These are phyloP conservation scores for Xylaria telfairii DNA, from an alignment of 495 filamentous ascomycete species.

Conservation along the genomic window DNA sequence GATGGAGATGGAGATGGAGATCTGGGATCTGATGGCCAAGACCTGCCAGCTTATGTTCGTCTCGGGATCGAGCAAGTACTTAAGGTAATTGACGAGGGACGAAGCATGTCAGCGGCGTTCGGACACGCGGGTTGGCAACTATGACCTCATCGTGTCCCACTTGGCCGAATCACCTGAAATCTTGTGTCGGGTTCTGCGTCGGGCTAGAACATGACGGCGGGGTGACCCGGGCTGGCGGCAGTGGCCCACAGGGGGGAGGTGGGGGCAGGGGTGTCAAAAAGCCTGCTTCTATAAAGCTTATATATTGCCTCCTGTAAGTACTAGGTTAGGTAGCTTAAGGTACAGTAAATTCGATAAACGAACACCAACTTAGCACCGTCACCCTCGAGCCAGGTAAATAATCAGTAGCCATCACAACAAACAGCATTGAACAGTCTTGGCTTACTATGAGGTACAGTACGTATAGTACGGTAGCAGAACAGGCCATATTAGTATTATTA, in stretches of 20 bases:
- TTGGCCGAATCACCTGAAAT: background rate
- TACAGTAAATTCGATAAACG: no score
- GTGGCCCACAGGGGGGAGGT: background rate
- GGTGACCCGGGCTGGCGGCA: background rate
- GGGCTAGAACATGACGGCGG: background rate
- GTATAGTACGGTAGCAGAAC: no score
- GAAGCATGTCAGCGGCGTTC: slow-evolving; percentile 7
- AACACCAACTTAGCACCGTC: no score
- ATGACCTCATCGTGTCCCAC: slow-evolving; percentile 24
- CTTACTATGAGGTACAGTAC: no score
- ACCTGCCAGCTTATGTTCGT: background rate
- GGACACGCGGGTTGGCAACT: slow-evolving; percentile 4
- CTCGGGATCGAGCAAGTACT: background rate
- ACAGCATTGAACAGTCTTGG: no score
- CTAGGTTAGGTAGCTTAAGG: no score
- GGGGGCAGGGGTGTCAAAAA: background rate
- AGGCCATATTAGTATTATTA: background rate
- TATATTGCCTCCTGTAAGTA: no score
- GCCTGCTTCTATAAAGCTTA: background rate
- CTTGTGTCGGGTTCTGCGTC: background rate
- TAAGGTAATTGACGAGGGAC: background rate
- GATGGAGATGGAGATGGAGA: background rate
- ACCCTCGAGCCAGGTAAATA: no score
- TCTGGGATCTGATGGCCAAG: background rate
- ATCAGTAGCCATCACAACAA: no score